Conservation (phyloP, 73 alveolate genomes). For the Paramecium pentaurelia region DNA sequence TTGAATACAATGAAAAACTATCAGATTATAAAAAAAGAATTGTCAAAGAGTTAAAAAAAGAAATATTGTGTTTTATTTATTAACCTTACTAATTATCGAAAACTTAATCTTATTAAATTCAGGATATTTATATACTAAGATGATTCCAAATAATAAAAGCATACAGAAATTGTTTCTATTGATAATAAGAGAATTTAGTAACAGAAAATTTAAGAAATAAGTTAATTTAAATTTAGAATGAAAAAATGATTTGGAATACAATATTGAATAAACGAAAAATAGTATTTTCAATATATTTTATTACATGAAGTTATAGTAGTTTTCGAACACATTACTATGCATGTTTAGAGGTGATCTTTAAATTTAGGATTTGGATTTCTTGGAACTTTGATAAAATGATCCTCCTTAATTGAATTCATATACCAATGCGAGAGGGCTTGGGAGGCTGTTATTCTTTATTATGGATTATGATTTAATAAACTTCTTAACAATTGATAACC, state of each 20-base stretch:
- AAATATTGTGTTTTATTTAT: too few species aligned
- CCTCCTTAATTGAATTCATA: neutral
- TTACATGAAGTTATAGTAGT: neutral
- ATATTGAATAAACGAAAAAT: too few species aligned
- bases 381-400: neutral
- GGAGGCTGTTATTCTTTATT: neutral
- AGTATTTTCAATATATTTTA: neutral
- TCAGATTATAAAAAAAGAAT: too few species aligned
- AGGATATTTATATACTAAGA: too few species aligned
- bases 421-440: neutral
- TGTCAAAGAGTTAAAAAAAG: too few species aligned
- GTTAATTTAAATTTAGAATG: neutral
- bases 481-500: neutral
- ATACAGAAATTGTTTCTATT: too few species aligned
- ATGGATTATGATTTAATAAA: neutral
- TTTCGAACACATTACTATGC: neutral
- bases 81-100: too few species aligned
- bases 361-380: neutral
- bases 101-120: too few species aligned
- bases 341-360: neutral
- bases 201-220: too few species aligned
- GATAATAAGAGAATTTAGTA: too few species aligned
- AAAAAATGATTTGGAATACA: neutral
- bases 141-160: too few species aligned
- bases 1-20: too few species aligned